phyloP scores from a whole-genome alignment of 2,329 filamentous ascomycete genomes.

The Orbilia brochopaga region DNA sequence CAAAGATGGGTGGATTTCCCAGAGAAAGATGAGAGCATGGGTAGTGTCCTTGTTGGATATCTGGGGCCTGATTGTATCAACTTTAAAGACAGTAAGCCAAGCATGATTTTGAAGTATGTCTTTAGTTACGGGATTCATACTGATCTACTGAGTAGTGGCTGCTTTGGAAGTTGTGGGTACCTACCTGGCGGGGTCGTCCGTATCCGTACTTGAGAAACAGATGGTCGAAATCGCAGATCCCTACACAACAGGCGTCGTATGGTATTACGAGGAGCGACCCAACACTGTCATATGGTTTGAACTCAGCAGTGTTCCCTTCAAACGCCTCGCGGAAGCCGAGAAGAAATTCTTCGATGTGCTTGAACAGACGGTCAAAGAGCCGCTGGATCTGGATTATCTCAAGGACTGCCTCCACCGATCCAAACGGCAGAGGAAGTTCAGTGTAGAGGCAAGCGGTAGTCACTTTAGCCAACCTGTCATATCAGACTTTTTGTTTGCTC shows the following conservation, averaged over 20 bases:
- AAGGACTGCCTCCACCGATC: conserved; percentile 84
- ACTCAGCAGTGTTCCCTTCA: conserved; percentile 83
- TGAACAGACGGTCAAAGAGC: conserved; percentile 76
- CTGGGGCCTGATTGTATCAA: conserved; percentile 84
- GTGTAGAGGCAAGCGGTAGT: conserved; percentile 78
- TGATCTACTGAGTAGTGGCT: conserved; percentile 59
- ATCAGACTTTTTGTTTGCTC: conserved; percentile 88
- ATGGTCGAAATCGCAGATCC: conserved; percentile 87
- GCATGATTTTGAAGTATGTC: neutral
- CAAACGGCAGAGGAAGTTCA: conserved; percentile 79
- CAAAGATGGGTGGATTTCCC: conserved; percentile 87
- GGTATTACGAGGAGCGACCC: conserved; percentile 78
- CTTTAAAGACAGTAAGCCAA: conserved; percentile 63
- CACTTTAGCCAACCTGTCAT: conserved; percentile 88
- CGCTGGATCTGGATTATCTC: conserved; percentile 88
- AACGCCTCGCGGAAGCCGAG: conserved; percentile 82
- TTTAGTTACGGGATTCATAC: neutral
- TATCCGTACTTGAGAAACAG: conserved; percentile 86
- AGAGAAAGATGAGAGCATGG: conserved; percentile 92
- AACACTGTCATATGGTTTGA: conserved; percentile 85
- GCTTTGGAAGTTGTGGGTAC: conserved; percentile 80
- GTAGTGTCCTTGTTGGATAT: conserved; percentile 84
- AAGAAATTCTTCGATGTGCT: conserved; percentile 83
- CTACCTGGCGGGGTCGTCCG: conserved; percentile 91
- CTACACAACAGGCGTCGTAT: conserved; percentile 82